A percentile compares a stretch with the other conserved stretches of the same genome.
Evolutionary conservation across 768 basidiomycete species (phyloP).

Genomic region (Psilocybe cyanescens): DNA sequence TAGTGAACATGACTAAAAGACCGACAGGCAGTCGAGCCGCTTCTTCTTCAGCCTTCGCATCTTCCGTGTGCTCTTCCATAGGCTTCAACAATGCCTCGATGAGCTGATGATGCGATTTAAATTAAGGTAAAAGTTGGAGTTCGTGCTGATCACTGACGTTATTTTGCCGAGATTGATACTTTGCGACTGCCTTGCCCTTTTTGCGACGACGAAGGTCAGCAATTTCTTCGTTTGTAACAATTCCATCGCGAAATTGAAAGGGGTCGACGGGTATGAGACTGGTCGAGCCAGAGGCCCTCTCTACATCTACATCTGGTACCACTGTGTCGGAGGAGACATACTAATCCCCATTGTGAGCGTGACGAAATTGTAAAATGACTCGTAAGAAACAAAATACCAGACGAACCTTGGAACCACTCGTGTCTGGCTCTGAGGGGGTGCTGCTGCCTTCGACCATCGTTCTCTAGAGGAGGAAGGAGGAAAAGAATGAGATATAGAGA

Average conservation of each 20-base stretch:
- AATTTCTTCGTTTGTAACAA: constrained; percentile 68
- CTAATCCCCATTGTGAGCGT: constrained; percentile 16
- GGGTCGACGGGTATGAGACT: constrained; percentile 55
- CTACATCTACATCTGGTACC: constrained; percentile 57
- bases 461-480: constrained; percentile 30
- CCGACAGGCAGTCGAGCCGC: constrained; percentile 68
- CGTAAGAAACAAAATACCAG: constrained; percentile 28
- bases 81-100: constrained; percentile 89
- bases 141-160: constrained; percentile 39
- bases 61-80: constrained; percentile 86
- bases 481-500: constrained; percentile 28
- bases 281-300: constrained; percentile 39
- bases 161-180: constrained; percentile 76
- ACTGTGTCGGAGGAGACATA: constrained; percentile 50
- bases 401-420: constrained; percentile 24
- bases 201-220: constrained; percentile 60
- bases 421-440: constrained; percentile 32
- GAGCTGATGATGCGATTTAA: constrained; percentile 50
- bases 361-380: constrained; percentile 12
- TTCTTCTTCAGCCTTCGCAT: constrained; percentile 74
- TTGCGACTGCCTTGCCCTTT: constrained; percentile 64
- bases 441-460: constrained; percentile 35
- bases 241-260: constrained; percentile 62
- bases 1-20: constrained; percentile 12
- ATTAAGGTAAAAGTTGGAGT: constrained; percentile 3